Evolutionary conservation across 2,329 filamentous ascomycete species (phyloP).

Genomic region (Penicillium sp.): DNA sequence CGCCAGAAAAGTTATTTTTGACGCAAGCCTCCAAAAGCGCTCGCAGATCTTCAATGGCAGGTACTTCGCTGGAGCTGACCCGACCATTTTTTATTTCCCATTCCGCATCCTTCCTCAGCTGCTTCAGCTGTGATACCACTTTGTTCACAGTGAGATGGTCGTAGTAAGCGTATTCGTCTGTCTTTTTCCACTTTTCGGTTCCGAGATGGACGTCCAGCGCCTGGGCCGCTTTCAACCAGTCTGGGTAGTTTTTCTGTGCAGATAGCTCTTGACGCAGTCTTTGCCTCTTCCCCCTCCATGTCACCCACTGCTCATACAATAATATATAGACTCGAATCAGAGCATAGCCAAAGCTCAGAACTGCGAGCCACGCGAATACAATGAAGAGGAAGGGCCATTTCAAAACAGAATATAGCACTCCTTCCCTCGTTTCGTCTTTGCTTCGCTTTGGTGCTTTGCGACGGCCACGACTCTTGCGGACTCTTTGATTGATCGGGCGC

Average conservation of each 20-base stretch:
- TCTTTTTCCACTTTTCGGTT: constrained; percentile 55
- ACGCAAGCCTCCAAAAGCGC: constrained; percentile 82
- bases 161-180: constrained; percentile 70
- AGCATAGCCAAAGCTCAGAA: constrained; percentile 71
- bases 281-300: constrained; percentile 81
- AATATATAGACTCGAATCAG: constrained; percentile 85
- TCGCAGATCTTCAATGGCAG: constrained; percentile 71
- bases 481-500: constrained; percentile 77
- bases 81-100: constrained; percentile 31
- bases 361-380: constrained; percentile 75
- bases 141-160: constrained; percentile 78
- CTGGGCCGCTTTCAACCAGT: constrained; percentile 79
- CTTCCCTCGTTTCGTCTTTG: constrained; percentile 91
- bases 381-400: constrained; percentile 88
- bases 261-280: constrained; percentile 68
- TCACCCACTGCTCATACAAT: constrained; percentile 84
- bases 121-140: constrained; percentile 70
- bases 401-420: constrained; percentile 80
- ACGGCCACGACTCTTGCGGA: constrained; percentile 50
- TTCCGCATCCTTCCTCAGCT: constrained; percentile 41
- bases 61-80: constrained; percentile 33
- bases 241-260: constrained; percentile 68
- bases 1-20: constrained; percentile 95
- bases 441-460: constrained; percentile 53
- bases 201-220: constrained; percentile 77